Percentiles rank a stretch among this genome's conserved stretches.
phyloP scores from a whole-genome alignment of 108 stramenopile genomes.

The Nitzschia sp. region DNA sequence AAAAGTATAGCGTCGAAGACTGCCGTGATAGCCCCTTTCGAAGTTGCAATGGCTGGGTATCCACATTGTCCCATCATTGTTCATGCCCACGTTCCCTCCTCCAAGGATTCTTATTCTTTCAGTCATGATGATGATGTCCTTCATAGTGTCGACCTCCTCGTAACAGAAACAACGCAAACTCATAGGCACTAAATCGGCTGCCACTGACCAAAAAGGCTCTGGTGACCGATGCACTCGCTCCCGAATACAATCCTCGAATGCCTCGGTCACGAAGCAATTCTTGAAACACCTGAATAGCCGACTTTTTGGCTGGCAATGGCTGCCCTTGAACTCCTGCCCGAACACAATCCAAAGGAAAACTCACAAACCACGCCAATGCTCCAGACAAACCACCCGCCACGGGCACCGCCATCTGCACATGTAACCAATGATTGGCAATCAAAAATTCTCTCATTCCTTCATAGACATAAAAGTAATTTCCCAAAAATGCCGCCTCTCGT shows the following conservation, averaged over 20 bases:
- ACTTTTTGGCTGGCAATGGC: constrained; percentile 37
- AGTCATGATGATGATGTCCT: constrained; percentile 18
- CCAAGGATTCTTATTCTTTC: too few species aligned
- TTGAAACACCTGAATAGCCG: constrained; percentile 46
- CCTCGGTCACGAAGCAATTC: constrained; percentile 67
- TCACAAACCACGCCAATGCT: constrained; percentile 84
- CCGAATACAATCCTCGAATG: constrained; percentile 79
- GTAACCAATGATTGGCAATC: constrained; percentile 5
- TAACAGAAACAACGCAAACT: constrained; percentile 72
- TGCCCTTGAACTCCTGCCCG: constrained; percentile 86
- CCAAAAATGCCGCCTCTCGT: constrained; percentile 82
- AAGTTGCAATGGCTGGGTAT: too few species aligned
- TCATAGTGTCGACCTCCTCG: constrained; percentile 51
- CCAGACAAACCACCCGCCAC: constrained; percentile 87
- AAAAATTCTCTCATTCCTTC: constrained; percentile 73
- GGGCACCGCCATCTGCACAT: constrained; percentile 63
- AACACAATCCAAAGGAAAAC: constrained; percentile 89
- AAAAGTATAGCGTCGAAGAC: too few species aligned
- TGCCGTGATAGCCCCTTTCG: too few species aligned
- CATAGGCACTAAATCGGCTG: constrained; percentile 89
- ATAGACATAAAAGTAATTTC: constrained; percentile 87
- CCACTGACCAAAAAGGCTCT: constrained; percentile 90
- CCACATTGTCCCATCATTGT: too few species aligned
- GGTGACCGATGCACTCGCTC: constrained; percentile 78
- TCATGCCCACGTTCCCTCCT: too few species aligned